phyloP scores from a whole-genome alignment of 305 asterid species.

The Solanum hybrid region DNA sequence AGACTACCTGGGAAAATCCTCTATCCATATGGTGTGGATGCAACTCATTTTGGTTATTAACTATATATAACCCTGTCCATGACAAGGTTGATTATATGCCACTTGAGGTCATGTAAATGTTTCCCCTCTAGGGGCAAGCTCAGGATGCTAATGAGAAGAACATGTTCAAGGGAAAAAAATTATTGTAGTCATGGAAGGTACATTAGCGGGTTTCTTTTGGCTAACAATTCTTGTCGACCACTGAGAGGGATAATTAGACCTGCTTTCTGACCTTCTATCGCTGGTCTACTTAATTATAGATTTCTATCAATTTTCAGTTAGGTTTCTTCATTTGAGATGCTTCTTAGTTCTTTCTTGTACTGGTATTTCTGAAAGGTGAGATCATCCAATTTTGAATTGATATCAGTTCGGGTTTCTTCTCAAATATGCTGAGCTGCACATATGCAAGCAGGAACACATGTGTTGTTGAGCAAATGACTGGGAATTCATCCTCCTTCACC shows the following conservation, averaged over 20 bases:
- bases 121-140: not conserved
- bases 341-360: not conserved
- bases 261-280: not conserved
- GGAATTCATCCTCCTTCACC: not conserved
- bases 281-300: not conserved
- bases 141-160: not conserved
- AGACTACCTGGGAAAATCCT: not conserved
- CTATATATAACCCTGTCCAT: not conserved
- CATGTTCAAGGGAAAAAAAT: not conserved
- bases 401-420: not conserved
- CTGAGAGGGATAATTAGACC: not conserved
- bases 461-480: not conserved
- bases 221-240: not conserved
- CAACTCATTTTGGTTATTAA: not conserved
- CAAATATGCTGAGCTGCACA: not conserved
- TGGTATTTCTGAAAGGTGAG: not conserved
- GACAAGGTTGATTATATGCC: not conserved
- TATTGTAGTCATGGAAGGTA: not conserved
- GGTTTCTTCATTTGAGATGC: not conserved
- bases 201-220: not conserved
- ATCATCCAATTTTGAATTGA: not conserved
- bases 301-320: not conserved
- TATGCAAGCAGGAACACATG: not conserved
- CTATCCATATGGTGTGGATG: constrained; percentile 1
- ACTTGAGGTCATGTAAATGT: not conserved